Evolutionary conservation across 805 yeast genomes (phyloP), one percentile per base, ranked within the genome.

Genomic region (Ogataea trehalophila): DNA sequence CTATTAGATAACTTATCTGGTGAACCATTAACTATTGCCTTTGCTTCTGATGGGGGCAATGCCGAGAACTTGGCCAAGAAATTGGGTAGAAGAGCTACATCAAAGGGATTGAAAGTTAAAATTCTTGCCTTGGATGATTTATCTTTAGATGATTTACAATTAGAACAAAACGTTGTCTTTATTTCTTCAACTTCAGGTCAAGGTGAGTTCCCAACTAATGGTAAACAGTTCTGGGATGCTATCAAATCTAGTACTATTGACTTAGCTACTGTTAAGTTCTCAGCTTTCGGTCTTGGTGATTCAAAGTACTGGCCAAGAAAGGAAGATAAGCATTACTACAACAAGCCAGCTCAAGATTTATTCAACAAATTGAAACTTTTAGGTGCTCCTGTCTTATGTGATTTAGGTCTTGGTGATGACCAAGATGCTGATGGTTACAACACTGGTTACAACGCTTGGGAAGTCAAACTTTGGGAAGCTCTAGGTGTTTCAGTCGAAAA

Each of bases 381-480:
- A 49, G 94, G 95, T 39, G 97, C 86, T 50, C 80, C 75, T 50
- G 81, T 80, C 50, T 70, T 92, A 46, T 77, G 80, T 48, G 87
- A 85, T 3, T 68, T 90, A 40, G 97, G 96, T 17, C 73, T 87
- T 42, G 98, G 98, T 69, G 97, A 92, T 67, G 98, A 92, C 63
- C 98, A 92, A 71, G 98, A 88, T 65, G 95, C 96, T 20, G 97
- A 92, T 72, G 97, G 97, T 18, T 90, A 76, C 69, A 82, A 83
- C 57, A 91, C 97, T 26, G 97, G 94, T n/a, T 92, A 85, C 66
- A 80, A 82, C 50, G 82, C 71, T 39, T 92, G 97, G 97, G 92
- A 88, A 67, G 78, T 85, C 20, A 73, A 75, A 52, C 62, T 92
- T 52, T 92, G 98, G 98, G 83, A 79, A 56, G 86, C 90, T 2